A percentile compares a stretch with the other conserved stretches of the same genome.
phyloP scores from a whole-genome alignment of 2,329 filamentous ascomycete genomes.

The Sordariomycetes sp. region DNA sequence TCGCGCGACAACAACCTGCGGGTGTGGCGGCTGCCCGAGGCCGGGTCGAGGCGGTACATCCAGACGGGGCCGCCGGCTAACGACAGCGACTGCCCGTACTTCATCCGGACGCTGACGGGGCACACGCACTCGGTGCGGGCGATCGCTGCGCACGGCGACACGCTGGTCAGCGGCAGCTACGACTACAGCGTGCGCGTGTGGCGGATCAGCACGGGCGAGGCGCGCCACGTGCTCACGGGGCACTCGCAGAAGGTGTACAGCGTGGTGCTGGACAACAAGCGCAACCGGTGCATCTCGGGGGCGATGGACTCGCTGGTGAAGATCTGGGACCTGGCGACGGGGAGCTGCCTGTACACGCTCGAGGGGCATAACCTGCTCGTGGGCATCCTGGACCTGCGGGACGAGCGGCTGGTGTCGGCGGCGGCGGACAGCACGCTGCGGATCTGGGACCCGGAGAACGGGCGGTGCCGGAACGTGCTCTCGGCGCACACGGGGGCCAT shows the following conservation, averaged over 20 bases:
- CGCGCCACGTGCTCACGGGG: slow-evolving; percentile 71
- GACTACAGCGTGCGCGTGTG: slow-evolving; percentile 92
- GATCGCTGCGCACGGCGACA: slow-evolving; percentile 90
- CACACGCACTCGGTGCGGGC: slow-evolving; percentile 92
- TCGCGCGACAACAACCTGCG: slow-evolving; percentile 89
- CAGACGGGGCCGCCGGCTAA: slow-evolving; percentile 67
- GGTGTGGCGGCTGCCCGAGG: slow-evolving; percentile 86
- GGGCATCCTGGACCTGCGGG: slow-evolving; percentile 78
- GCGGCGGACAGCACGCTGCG: slow-evolving; percentile 90
- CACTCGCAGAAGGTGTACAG: slow-evolving; percentile 94
- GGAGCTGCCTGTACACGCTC: slow-evolving; percentile 74
- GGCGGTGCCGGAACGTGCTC: slow-evolving; percentile 79
- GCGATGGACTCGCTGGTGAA: slow-evolving; percentile 98
- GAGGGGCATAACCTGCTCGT: slow-evolving; percentile 91
- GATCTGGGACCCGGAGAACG: slow-evolving; percentile 93
- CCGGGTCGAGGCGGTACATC: slow-evolving; percentile 65
- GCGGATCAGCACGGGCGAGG: slow-evolving; percentile 93
- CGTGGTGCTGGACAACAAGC: slow-evolving; percentile 82
- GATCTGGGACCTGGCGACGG: slow-evolving; percentile 89
- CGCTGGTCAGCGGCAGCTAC: slow-evolving; percentile 93
- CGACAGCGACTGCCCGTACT: slow-evolving; percentile 82
- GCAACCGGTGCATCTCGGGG: slow-evolving; percentile 92
- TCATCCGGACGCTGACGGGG: slow-evolving; percentile 75
- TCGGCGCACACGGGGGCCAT: slow-evolving; percentile 95
- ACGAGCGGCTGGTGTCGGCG: slow-evolving; percentile 85